Base-by-base conservation (phyloP, 1,284 basidiomycete genomes). In the Moesziomyces antarcticus region DNA sequence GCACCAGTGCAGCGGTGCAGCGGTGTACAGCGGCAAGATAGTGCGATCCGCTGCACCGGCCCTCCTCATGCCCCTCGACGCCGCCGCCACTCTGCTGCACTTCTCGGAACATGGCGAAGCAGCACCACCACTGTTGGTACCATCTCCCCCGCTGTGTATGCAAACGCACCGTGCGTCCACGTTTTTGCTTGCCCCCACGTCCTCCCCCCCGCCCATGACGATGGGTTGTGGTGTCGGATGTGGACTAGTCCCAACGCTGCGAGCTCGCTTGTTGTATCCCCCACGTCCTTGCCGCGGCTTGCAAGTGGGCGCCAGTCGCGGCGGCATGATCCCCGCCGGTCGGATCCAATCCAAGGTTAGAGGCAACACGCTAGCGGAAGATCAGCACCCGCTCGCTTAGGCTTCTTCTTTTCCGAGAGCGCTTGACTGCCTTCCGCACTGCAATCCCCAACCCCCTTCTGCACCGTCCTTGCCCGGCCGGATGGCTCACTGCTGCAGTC, bases 221-320 rank as follows among this genome's bases (percentile, higher is more conserved):
- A 33, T 13, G 30, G 11, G 30, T 6, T 7, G 8, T 30, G 5
- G 11, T 33, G 30, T 27, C 25, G 25, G 25, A 44, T 30, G 52
- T 54, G 52, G 56, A 59, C 56, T 59, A 60, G 45, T 3, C 37
- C 30, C 57, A 60, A 60, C 57, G 57, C 53, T 33, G 30, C 30
- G 30, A 33, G 10, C 30, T 33, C 30, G 30, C 11, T 33, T 33
- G 30, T 33, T 11, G 16, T 18, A 18, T 18, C 37, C 37, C 16
- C 18, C 37, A 18, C 16, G 37, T 40, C 37, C 37, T 40, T 40
- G 5, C n/a, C 24, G 24, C n/a, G 16, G 47, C 40, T n/a, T n/a
- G n/a, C n/a, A n/a, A n/a, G n/a, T 9, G 3, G 3, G 35, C 16
- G 18, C 16, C 37, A 18, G 16, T 40, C 14, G 37, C 37, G 14